Conservation (phyloP, 2,329 filamentous ascomycete species). For the Fusarium aywerte region DNA sequence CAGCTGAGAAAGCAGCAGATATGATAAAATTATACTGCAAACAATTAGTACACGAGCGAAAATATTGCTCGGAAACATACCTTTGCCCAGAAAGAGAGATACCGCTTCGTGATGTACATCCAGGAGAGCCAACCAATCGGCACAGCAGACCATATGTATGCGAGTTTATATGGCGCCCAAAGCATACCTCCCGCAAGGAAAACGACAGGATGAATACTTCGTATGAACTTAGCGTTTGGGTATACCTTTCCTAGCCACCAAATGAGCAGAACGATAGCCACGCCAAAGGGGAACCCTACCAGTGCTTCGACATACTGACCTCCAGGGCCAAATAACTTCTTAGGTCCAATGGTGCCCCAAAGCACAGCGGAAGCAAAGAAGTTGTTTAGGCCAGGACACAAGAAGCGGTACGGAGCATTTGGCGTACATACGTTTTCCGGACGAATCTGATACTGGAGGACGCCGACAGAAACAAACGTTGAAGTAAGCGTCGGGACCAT, state of each 20-base stretch:
- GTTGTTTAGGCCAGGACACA: conserved; percentile 53
- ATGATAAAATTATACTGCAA: conserved; percentile 60
- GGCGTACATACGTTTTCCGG: conserved; percentile 53
- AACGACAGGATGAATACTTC: conserved; percentile 57
- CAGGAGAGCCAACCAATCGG: conserved; percentile 61
- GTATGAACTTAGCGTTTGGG: conserved; percentile 48
- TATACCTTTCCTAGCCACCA: conserved; percentile 52
- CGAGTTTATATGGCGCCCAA: conserved; percentile 59
- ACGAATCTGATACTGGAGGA: conserved; percentile 53
- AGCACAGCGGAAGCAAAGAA: conserved; percentile 56
- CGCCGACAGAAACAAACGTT: conserved; percentile 49
- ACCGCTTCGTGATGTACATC: conserved; percentile 59
- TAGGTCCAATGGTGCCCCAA: conserved; percentile 55
- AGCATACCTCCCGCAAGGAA: conserved; percentile 54
- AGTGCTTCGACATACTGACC: conserved; percentile 52
- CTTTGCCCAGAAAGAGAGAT: conserved; percentile 62
- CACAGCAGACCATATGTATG: conserved; percentile 60
- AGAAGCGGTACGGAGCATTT: conserved; percentile 51
- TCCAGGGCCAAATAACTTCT: conserved; percentile 51
- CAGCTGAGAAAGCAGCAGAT: conserved; percentile 58
- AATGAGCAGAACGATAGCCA: conserved; percentile 50
- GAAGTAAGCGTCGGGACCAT: conserved; percentile 51
- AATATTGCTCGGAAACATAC: conserved; percentile 19
- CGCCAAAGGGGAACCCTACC: conserved; percentile 55
- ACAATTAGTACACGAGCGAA: conserved; percentile 12